Percentiles rank a stretch among this genome's conserved stretches.
Conservation (phyloP, 2,329 filamentous ascomycete species). For the Aspergillus ustus region DNA sequence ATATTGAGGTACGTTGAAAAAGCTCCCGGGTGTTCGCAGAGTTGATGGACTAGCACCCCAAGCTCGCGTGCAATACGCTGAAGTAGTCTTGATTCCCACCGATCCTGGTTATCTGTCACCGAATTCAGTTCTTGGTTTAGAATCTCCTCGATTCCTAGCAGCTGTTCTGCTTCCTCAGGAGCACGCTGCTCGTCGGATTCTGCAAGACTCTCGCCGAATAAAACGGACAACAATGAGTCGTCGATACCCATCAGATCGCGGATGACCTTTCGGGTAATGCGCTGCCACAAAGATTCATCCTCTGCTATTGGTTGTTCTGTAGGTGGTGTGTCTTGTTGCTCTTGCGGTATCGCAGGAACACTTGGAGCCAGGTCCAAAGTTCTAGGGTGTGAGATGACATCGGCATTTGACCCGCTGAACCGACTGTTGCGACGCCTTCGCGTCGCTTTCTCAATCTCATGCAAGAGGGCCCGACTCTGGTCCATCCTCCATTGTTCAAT, state of each 20-base stretch:
- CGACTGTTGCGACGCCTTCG: conserved; percentile 59
- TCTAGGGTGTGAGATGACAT: conserved; percentile 21
- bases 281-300: conserved; percentile 74
- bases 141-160: conserved; percentile 37
- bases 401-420: conserved; percentile 28
- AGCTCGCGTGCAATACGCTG: conserved; percentile 87
- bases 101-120: conserved; percentile 32
- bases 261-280: conserved; percentile 84
- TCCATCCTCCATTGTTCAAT: conserved; percentile 94
- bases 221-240: conserved; percentile 78
- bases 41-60: conserved; percentile 77
- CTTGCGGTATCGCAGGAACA: conserved; percentile 58
- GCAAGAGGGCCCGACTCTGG: conserved; percentile 81
- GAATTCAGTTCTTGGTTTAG: conserved; percentile 36
- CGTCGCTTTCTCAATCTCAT: conserved; percentile 89
- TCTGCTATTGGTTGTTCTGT: conserved; percentile 49
- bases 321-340: conserved; percentile 49
- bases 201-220: conserved; percentile 81
- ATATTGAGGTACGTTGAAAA: conserved; percentile 79
- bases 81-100: conserved; percentile 69
- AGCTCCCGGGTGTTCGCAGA: conserved; percentile 85
- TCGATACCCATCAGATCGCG: conserved; percentile 90
- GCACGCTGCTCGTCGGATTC: conserved; percentile 28
- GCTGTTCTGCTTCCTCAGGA: conserved; percentile 38
- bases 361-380: conserved; percentile 25